Percentiles rank a stretch among this genome's conserved stretches.
Evolutionary conservation across 805 yeast species (phyloP).

Genomic region (Wickerhamomyces queroliae): DNA sequence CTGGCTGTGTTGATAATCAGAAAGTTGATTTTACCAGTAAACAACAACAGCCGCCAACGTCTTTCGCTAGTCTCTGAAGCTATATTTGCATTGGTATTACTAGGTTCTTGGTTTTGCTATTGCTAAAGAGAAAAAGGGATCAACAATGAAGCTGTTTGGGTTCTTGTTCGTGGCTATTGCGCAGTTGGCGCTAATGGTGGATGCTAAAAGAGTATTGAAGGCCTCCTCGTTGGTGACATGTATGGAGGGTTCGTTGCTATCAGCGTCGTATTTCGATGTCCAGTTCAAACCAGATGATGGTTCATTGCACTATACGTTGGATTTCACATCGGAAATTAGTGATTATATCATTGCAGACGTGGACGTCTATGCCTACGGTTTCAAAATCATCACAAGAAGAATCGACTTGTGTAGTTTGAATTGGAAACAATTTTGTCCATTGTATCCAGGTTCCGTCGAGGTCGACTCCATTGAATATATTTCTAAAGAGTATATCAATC

Average conservation of each 20-base stretch:
- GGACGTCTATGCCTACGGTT: constrained; percentile 82
- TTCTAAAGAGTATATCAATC: constrained; percentile 38
- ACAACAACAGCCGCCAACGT: too few relatives aligned
- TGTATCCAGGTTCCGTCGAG: constrained; percentile 76
- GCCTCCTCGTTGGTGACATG: constrained; percentile 86
- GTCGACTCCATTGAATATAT: constrained; percentile 66
- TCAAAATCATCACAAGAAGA: constrained; percentile 50
- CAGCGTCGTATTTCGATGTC: constrained; percentile 72
- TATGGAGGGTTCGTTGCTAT: constrained; percentile 67
- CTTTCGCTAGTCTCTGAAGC: too few relatives aligned
- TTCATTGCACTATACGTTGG: constrained; percentile 62
- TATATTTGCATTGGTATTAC: too few relatives aligned
- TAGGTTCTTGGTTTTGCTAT: neutral
- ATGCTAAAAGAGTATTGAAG: constrained; percentile 27
- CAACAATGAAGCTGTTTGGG: neutral
- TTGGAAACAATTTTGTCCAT: constrained; percentile 89
- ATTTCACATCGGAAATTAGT: constrained; percentile 60
- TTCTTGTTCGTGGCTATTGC: neutral
- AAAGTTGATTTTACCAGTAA: too few relatives aligned
- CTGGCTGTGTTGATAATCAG: too few relatives aligned
- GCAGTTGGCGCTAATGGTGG: neutral
- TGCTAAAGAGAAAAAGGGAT: too few relatives aligned
- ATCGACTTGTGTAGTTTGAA: constrained; percentile 57
- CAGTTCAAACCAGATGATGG: constrained; percentile 66
- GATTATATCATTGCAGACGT: constrained; percentile 66